Conservation (phyloP, 139 green algal genomes). For the Picochlorum sp. region DNA sequence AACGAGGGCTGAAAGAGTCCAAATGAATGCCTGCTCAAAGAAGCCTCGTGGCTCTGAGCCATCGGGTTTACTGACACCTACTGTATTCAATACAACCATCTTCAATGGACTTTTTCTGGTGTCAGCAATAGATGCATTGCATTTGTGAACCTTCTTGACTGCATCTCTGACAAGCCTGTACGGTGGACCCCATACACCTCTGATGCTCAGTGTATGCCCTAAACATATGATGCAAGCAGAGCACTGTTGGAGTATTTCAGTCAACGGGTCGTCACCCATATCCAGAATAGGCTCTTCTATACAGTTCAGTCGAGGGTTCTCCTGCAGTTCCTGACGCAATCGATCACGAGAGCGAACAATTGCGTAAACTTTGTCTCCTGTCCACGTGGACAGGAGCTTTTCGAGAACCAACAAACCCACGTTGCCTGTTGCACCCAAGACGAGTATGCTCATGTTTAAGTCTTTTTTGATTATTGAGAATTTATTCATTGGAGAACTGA, state of each 20-base stretch:
- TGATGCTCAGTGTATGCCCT: not conserved
- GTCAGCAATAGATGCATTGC: not conserved
- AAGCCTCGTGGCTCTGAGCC: not conserved
- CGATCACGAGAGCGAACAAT: not conserved
- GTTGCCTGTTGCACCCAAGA: not conserved
- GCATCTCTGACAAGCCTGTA: not conserved
- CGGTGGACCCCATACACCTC: not conserved
- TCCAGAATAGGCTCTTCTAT: not conserved
- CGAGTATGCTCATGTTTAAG: not conserved
- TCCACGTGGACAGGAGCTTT: not conserved
- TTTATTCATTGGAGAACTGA: too few relatives aligned
- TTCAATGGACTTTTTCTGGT: not conserved
- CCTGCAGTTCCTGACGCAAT: not conserved
- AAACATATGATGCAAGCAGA: not conserved
- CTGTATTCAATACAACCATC: not conserved
- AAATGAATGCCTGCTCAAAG: constrained; percentile 2
- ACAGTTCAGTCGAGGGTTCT: not conserved
- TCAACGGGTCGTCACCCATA: not conserved
- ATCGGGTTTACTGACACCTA: not conserved
- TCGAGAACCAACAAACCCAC: not conserved
- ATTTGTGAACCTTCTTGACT: not conserved
- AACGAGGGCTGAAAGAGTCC: not conserved
- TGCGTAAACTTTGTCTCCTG: not conserved
- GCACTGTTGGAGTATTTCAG: not conserved
- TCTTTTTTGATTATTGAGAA: too few relatives aligned